Conservation (phyloP, 23 red algal species). For the Pyropia yezoensis region DNA sequence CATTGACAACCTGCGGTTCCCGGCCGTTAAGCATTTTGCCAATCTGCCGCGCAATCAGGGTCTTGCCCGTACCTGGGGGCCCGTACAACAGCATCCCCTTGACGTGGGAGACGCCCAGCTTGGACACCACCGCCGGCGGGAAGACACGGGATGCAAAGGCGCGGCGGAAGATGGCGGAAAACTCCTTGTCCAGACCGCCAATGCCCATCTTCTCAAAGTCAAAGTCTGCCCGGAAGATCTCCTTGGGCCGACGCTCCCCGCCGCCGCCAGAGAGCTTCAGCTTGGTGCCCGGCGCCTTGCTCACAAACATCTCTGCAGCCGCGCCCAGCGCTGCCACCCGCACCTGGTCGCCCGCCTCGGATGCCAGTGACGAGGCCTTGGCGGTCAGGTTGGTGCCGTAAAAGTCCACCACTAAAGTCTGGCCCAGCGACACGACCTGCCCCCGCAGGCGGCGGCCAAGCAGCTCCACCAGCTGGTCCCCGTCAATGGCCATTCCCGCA, state of each 20-base stretch:
- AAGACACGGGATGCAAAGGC: conserved; percentile 99
- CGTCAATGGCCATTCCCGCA: conserved; percentile 25
- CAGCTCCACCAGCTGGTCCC: conserved; percentile 51
- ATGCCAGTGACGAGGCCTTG: conserved; percentile 23
- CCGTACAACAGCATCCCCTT: conserved; percentile 97
- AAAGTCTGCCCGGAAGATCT: conserved; percentile 89
- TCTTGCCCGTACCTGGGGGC: conserved; percentile 95
- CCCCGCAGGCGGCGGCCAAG: conserved; percentile 25
- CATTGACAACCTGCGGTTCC: conserved; percentile 97
- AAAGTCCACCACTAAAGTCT: conserved; percentile 56
- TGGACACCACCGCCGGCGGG: conserved; percentile 74
- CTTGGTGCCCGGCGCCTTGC: conserved; percentile 43
- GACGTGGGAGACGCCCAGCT: conserved; percentile 94
- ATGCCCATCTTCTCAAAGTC: conserved; percentile 98
- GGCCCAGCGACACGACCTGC: conserved; percentile 39
- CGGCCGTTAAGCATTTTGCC: conserved; percentile 98
- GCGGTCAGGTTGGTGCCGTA: conserved; percentile 42
- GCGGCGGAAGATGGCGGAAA: conserved; percentile 90
- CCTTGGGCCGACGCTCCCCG: conserved; percentile 58
- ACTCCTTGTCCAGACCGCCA: conserved; percentile 96
- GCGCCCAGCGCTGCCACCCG: conserved; percentile 20
- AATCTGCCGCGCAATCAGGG: conserved; percentile 94
- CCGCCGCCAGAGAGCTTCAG: conserved; percentile 51
- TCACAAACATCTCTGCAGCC: conserved; percentile 49
- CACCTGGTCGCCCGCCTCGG: conserved; percentile 17